Evolutionary conservation across 2,329 filamentous ascomycete genomes (phyloP).

Genomic region (Arachnopeziza araneosa): DNA sequence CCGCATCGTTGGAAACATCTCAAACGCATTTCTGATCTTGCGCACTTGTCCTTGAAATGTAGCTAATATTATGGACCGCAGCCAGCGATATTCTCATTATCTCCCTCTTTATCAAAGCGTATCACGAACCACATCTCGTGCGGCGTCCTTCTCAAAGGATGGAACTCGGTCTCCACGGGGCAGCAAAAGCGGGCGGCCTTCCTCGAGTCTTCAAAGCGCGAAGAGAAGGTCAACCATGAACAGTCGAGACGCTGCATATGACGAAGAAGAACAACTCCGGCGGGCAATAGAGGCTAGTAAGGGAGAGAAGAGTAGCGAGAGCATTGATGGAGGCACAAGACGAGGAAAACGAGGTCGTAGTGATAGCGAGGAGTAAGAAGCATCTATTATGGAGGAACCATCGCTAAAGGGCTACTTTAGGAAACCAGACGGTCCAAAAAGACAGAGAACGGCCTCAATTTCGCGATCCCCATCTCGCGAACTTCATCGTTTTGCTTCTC

Average conservation of each 20-base stretch:
- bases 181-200: conserved; percentile 49
- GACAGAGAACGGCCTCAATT: conserved; percentile 76
- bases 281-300: conserved; percentile 94
- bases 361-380: conserved; percentile 86
- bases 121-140: conserved; percentile 53
- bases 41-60: not conserved
- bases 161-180: conserved; percentile 48
- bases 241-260: conserved; percentile 88
- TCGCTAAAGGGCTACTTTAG: conserved; percentile 38
- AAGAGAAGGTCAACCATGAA: conserved; percentile 97
- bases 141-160: conserved; percentile 62
- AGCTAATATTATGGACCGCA: conserved; percentile 39
- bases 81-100: conserved; percentile 63
- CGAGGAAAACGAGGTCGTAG: conserved; percentile 80
- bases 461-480: conserved; percentile 58
- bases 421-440: conserved; percentile 65
- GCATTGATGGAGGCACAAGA: conserved; percentile 47
- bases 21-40: not conserved
- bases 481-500: conserved; percentile 40
- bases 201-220: conserved; percentile 35
- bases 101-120: conserved; percentile 50
- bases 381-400: not conserved
- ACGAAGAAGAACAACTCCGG: conserved; percentile 85
- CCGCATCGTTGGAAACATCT: conserved; percentile 12
- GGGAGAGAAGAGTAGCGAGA: conserved; percentile 50